Conservation (phyloP, 108 stramenopile genomes). For the Skeletonema potamos region DNA sequence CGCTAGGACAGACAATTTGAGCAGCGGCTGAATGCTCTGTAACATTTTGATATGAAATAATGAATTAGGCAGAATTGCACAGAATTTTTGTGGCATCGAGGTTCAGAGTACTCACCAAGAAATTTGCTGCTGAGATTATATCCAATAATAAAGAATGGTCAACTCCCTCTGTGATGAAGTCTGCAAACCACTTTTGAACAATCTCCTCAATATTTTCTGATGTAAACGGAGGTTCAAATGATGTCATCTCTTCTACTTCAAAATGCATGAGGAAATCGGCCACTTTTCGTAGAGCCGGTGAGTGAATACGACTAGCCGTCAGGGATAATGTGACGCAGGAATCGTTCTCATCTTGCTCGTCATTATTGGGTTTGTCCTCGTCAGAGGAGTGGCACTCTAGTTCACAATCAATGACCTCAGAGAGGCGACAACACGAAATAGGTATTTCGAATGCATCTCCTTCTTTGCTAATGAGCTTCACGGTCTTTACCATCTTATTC, state of each 20-base stretch:
- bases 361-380: not conserved
- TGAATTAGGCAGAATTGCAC: not conserved
- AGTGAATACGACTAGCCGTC: not conserved
- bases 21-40: constrained; percentile 15
- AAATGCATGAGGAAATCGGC: constrained; percentile 7
- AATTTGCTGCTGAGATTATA: constrained; percentile 17
- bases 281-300: constrained; percentile 6
- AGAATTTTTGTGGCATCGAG: not conserved
- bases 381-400: constrained; percentile 4
- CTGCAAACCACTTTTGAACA: constrained; percentile 13
- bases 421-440: not conserved
- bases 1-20: constrained; percentile 17
- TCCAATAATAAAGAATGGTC: constrained; percentile 12
- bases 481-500: not conserved
- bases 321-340: constrained; percentile 1
- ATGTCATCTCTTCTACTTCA: constrained; percentile 7
- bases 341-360: not conserved
- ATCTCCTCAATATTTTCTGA: constrained; percentile 3
- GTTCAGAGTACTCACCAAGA: constrained; percentile 16
- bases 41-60: not conserved
- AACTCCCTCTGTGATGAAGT: constrained; percentile 18
- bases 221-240: constrained; percentile 14
- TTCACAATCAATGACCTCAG: constrained; percentile 11
- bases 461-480: constrained; percentile 3
- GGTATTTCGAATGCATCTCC: not conserved